These are phyloP conservation scores for Trichoderma citrinoviride DNA, from an alignment of 2,329 filamentous ascomycete species.

Conservation along the genomic window DNA sequence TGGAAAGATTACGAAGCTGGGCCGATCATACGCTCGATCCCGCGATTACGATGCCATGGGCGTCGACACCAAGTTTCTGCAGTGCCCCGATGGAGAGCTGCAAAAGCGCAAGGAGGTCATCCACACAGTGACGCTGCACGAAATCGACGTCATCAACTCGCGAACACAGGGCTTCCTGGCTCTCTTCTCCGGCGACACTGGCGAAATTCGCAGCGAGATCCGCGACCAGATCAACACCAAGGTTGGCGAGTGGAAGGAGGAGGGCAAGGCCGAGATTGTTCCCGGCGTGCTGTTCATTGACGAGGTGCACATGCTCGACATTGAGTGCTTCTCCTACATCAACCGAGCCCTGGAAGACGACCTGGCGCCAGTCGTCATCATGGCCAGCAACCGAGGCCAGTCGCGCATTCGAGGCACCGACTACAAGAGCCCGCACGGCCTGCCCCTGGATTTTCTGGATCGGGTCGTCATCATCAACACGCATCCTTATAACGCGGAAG, in stretches of 20 bases:
- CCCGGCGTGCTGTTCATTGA: slow-evolving; percentile 97
- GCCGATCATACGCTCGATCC: slow-evolving; percentile 88
- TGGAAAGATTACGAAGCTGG: slow-evolving; percentile 95
- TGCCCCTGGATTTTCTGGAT: slow-evolving; percentile 94
- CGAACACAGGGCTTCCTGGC: slow-evolving; percentile 97
- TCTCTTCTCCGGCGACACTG: slow-evolving; percentile 95
- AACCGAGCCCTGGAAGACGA: slow-evolving; percentile 95
- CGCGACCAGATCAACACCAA: slow-evolving; percentile 99
- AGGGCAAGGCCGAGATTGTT: slow-evolving; percentile 97
- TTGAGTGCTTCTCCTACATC: slow-evolving; percentile 98
- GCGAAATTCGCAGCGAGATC: slow-evolving; percentile 95
- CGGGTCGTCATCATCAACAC: slow-evolving; percentile 96
- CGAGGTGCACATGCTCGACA: slow-evolving; percentile 99
- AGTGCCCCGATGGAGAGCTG: slow-evolving; percentile 94
- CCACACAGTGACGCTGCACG: slow-evolving; percentile 93
- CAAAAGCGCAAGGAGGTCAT: slow-evolving; percentile 97
- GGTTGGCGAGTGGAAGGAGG: slow-evolving; percentile 98
- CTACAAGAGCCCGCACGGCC: slow-evolving; percentile 87
- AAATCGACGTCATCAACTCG: slow-evolving; percentile 99
- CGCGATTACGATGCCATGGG: slow-evolving; percentile 99
- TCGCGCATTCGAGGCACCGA: slow-evolving; percentile 90
- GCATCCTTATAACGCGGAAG: slow-evolving; percentile 74
- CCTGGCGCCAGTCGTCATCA: slow-evolving; percentile 94
- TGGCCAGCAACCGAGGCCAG: slow-evolving; percentile 95
- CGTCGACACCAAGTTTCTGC: slow-evolving; percentile 94